Conservation (phyloP, 768 basidiomycete species). For the Naganishia randhawae region DNA sequence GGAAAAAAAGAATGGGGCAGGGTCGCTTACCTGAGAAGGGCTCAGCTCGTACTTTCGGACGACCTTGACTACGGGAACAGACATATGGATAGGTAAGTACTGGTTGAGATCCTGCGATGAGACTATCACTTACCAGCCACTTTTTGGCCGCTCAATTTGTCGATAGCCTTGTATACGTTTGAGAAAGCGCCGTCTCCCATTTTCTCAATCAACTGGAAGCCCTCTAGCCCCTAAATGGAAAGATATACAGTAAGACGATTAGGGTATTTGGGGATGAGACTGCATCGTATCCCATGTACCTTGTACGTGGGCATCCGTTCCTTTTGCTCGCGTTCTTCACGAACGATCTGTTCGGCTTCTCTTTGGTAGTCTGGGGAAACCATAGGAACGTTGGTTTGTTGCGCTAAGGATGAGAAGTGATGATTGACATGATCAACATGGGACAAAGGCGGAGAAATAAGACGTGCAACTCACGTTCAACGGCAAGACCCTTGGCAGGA, state of each 20-base stretch:
- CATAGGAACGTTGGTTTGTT: constrained; percentile 37
- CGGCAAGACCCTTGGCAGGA: constrained; percentile 17
- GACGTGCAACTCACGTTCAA: constrained; percentile 9
- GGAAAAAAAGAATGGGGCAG: background rate
- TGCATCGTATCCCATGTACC: constrained; percentile 47
- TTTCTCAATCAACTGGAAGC: constrained; percentile 54
- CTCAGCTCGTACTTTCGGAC: constrained; percentile 91
- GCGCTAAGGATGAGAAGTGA: background rate
- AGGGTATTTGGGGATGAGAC: background rate
- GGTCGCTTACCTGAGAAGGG: constrained; percentile 78
- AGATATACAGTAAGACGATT: too few species aligned
- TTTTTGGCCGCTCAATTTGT: constrained; percentile 67
- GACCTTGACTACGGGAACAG: constrained; percentile 66
- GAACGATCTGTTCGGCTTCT: constrained; percentile 64
- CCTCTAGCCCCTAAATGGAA: constrained; percentile 43
- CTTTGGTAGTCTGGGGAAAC: constrained; percentile 46
- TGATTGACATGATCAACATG: background rate
- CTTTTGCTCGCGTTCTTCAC: constrained; percentile 70
- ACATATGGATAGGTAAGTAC: background rate
- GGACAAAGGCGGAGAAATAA: background rate
- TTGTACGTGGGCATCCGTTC: constrained; percentile 77
- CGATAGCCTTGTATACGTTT: constrained; percentile 91
- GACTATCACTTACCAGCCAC: constrained; percentile 66
- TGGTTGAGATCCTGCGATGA: too few species aligned
- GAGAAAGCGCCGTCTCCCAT: constrained; percentile 80